Percentiles rank a stretch among this genome's conserved stretches.
These are phyloP conservation scores for Syzygium aromaticum DNA, from an alignment of 345 rosid genomes.

Conservation along the genomic window DNA sequence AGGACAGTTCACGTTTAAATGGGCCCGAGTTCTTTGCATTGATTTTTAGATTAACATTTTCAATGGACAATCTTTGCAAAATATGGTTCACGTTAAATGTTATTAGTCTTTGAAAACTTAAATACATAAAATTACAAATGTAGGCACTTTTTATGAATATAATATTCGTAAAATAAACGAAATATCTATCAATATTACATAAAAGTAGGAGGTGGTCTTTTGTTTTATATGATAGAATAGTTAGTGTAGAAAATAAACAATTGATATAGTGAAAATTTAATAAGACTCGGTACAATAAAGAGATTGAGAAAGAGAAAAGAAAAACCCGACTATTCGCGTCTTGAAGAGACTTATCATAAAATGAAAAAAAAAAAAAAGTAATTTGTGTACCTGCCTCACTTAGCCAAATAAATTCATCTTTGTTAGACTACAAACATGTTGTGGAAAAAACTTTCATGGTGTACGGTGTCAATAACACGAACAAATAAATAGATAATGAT, in stretches of 20 bases:
- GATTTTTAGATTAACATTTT: too few relatives aligned
- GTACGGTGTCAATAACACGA: background rate
- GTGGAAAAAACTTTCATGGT: background rate
- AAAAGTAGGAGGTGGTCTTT: background rate
- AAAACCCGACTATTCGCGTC: background rate
- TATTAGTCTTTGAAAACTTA: too few relatives aligned
- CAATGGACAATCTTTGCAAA: too few relatives aligned
- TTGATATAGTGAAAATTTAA: background rate
- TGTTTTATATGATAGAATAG: background rate
- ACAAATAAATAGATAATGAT: too few relatives aligned
- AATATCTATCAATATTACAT: background rate
- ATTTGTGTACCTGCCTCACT: background rate
- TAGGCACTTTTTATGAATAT: too few relatives aligned
- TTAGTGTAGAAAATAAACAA: background rate
- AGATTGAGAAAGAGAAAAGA: background rate
- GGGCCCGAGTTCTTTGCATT: too few relatives aligned
- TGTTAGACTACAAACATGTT: too few relatives aligned
- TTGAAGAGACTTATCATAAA: background rate
- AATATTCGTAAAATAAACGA: too few relatives aligned
- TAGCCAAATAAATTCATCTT: background rate
- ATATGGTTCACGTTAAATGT: too few relatives aligned
- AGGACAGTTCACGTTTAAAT: too few relatives aligned
- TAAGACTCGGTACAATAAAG: background rate
- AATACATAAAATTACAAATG: too few relatives aligned
- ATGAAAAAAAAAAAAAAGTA: too few relatives aligned